Evolutionary conservation across 106 monocot species (phyloP).

Genomic region (Allium cepa): DNA sequence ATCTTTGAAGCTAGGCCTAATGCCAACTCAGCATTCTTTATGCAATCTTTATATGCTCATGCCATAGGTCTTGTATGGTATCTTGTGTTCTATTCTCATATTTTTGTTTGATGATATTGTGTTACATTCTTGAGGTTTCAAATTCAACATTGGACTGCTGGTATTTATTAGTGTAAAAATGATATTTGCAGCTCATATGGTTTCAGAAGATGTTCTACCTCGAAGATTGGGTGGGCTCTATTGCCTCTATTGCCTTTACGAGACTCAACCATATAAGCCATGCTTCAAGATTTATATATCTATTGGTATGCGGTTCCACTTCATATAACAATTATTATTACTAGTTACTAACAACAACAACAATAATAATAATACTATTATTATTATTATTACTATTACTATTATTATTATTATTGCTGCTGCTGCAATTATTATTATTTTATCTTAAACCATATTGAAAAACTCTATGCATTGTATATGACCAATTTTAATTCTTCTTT

Average conservation of each 20-base stretch:
- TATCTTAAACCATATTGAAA: too few species aligned
- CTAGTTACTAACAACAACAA: too few species aligned
- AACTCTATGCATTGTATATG: too few species aligned
- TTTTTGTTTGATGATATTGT: neutral
- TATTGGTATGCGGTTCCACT: slow-evolving; percentile 43
- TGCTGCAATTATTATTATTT: too few species aligned
- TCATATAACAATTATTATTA: neutral
- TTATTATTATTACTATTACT: too few species aligned
- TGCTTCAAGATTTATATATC: slow-evolving; percentile 83
- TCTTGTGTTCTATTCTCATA: neutral
- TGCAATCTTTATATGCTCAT: slow-evolving; percentile 71
- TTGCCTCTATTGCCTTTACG: slow-evolving; percentile 92
- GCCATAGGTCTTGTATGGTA: slow-evolving; percentile 32
- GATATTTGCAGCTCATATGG: slow-evolving; percentile 54
- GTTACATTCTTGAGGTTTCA: neutral
- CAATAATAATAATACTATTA: too few species aligned
- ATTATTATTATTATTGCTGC: too few species aligned
- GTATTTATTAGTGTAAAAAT: neutral
- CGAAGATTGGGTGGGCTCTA: slow-evolving; percentile 80
- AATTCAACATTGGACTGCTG: neutral
- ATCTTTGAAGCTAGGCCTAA: slow-evolving; percentile 56
- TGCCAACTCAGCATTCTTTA: slow-evolving; percentile 44
- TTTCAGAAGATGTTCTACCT: slow-evolving; percentile 31
- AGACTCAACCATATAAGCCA: slow-evolving; percentile 80
- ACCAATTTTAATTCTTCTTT: too few species aligned